A percentile compares a stretch with the other conserved stretches of the same genome.
Conservation (phyloP, 805 yeast species). For the Yarrowia sp. region DNA sequence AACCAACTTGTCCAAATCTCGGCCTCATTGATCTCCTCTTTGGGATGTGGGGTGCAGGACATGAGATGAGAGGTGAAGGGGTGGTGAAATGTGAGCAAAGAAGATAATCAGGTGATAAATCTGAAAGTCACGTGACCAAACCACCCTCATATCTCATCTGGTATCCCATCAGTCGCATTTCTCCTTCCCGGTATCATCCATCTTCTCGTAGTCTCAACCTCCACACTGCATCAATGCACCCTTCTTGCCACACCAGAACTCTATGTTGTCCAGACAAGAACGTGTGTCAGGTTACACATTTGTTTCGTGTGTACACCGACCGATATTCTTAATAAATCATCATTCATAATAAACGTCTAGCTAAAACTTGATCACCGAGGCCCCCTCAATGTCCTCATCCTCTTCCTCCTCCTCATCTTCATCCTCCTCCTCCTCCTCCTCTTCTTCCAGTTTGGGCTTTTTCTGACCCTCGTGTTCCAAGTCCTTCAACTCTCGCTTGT, state of each 20-base stretch:
- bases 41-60: slow-evolving; percentile 35
- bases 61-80: background rate
- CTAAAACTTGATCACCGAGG: slow-evolving; percentile 22
- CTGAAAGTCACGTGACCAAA: too few species aligned
- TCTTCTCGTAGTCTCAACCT: background rate
- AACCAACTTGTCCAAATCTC: background rate
- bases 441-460: background rate
- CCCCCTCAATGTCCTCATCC: slow-evolving; percentile 12
- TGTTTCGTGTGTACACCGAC: too few species aligned
- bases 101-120: too few species aligned
- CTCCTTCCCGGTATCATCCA: too few species aligned
- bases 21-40: slow-evolving; percentile 27
- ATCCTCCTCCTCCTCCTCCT: background rate
- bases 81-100: background rate
- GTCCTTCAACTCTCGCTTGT: background rate
- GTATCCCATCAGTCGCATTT: too few species aligned
- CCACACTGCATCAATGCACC: background rate
- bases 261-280: background rate
- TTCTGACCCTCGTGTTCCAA: background rate
- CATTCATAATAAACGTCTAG: background rate
- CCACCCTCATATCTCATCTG: too few species aligned
- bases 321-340: too few species aligned
- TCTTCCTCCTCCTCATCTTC: background rate
- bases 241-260: slow-evolving; percentile 12
- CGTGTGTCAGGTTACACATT: too few species aligned